Base-by-base conservation (phyloP, 2,329 filamentous ascomycete species). In the Helotiales sp. region DNA sequence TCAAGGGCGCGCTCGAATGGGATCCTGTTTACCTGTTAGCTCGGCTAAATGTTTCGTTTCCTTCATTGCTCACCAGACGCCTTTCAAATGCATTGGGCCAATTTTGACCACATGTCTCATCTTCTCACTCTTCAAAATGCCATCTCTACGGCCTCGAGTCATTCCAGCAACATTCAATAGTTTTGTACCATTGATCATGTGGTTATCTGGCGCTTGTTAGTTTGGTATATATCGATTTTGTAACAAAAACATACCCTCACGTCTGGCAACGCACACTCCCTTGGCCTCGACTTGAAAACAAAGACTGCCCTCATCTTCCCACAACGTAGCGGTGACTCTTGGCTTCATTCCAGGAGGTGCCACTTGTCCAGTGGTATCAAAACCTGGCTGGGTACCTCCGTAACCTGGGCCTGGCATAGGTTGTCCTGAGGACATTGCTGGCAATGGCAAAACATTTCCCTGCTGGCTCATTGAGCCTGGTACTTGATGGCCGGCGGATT, bases 161-260 rank as follows among this genome's bases (percentile, higher is more conserved):
- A 98, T 98, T 11, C 95, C 95, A 61, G 95, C 95, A 58, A 98
- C 95, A 72, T 98, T 98, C 63, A 98, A 83, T 63, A 98, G 84
- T 80, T 98, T 98, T 1, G 95, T 98, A 26, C 95, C 95, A 76
- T 98, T 98, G 80, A 98, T 97, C 93, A 98, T 97, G 81, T 97
- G 93, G 80, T 97, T 97, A 75, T 97, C 95, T 96, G 69, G 26
- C 87, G 98, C 95, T 78, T 96, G 87, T 72, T 96, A 88, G 26
- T 6, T 50, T 32, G 20, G n/a, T 62, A 95, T 95, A 65, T 30
- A 13, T 58, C 20, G 32, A 22, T 22, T 49, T 34, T 4, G 26
- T 58, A 40, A 6, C 26, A 50, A 98, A 96, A 43, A 76, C 83
- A 73, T 80, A 95, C 93, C 93, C 87, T 98, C 95, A 77, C 95